phyloP scores from a whole-genome alignment of 1,284 basidiomycete genomes.

The Ganoderma multipileum region DNA sequence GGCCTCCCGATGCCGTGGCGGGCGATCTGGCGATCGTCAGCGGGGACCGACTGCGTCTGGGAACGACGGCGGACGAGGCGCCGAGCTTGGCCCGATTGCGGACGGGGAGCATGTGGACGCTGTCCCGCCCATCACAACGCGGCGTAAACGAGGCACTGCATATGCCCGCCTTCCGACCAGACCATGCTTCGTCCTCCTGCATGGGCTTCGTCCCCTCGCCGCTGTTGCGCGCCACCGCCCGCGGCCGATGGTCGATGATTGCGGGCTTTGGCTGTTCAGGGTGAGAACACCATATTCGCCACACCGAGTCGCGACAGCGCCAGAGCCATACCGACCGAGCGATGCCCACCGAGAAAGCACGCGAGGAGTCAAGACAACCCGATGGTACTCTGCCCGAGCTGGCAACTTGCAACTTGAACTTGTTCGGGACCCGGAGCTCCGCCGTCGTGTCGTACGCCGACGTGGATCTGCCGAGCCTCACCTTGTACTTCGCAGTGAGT shows the following conservation, averaged over 20 bases:
- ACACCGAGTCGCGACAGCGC: neutral
- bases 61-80: constrained; percentile 7
- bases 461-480: neutral
- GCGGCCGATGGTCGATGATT: neutral
- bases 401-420: neutral
- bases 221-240: constrained; percentile 16
- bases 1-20: neutral
- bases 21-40: constrained; percentile 2
- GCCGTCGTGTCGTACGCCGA: neutral
- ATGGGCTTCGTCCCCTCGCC: neutral
- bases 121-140: constrained; percentile 34
- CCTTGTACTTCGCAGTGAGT: neutral
- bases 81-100: constrained; percentile 17
- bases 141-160: constrained; percentile 31
- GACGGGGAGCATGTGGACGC: constrained; percentile 25
- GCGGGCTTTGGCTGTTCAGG: constrained; percentile 24
- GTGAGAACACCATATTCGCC: constrained; percentile 16
- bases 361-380: neutral
- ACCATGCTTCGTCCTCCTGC: neutral
- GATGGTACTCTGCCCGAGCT: neutral
- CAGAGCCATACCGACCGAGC: constrained; percentile 2
- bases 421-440: neutral
- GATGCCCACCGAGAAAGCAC: neutral
- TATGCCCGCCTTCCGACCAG: constrained; percentile 8
- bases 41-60: neutral